Evolutionary conservation across 176 grass and related monocot species (phyloP), one percentile per base, ranked within the genome.

Genomic region (Leersia perrieri): DNA sequence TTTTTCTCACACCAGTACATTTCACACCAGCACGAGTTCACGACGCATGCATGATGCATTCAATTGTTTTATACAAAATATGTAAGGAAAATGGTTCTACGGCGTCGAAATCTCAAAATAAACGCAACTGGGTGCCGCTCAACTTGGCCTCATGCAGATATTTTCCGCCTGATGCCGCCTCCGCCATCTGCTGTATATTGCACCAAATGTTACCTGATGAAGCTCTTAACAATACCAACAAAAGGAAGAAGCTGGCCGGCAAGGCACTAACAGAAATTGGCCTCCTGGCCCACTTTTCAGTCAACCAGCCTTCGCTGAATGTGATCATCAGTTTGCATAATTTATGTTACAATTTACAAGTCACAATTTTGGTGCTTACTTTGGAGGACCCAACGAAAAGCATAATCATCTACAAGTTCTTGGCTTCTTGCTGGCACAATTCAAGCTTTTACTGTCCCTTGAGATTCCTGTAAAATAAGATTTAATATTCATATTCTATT

Each of bases 161-260:
- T 8, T 12, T 38, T 30, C 22, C 28, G 1, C 12, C 53, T n/a
- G 36, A 44, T 26, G 14, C 29, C 73, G 55, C 45, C 58, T 65
- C 2, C 32, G 34, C 11, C 72, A 87, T 76, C 76, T 63, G 55
- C 23, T 53, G 15, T 11, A 33, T 78, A 39, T 40, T 36, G 41
- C 40, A 41, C 28, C 13, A 61, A 33, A 60, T 15, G 10, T 7
- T 13, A 44, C n/a, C 70, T 28, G 41, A 12, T 23, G 32, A 42
- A 76, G 34, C 63, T 73, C 38, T 77, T 26, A 63, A 45, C 80
- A 60, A 73, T 72, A 68, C 5, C 68, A 39, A 83, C 86, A 74
- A 84, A 39, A 51, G 34, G 57, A 38, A 79, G 4, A 51, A 28
- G 58, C 28, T 33, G 74, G 27, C 14, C 47, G 47, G 47, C 47